Evolutionary conservation across 2,329 filamentous ascomycete species (phyloP).

Genomic region (Microcyclosporella mali): DNA sequence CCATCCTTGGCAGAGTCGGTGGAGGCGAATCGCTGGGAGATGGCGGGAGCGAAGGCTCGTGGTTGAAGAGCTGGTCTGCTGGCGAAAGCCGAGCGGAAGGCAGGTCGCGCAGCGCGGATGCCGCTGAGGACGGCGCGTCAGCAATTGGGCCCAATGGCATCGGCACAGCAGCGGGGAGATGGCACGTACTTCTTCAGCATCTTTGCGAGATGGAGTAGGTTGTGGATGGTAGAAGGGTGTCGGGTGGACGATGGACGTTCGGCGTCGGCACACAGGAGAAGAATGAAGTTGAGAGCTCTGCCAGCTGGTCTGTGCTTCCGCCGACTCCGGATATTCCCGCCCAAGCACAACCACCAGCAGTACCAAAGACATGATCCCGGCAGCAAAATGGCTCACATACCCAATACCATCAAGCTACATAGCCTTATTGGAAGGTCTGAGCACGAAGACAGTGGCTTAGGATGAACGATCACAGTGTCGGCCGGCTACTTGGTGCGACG

Average conservation of each 20-base stretch:
- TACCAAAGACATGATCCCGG: too few species aligned
- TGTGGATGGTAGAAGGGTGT: constrained; percentile 7
- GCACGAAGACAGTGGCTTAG: too few species aligned
- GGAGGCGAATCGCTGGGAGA: constrained; percentile 57
- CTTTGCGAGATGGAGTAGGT: constrained; percentile 56
- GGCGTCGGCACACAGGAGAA: too few species aligned
- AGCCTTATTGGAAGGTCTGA: too few species aligned
- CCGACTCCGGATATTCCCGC: too few species aligned
- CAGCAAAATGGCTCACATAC: too few species aligned
- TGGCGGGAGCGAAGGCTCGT: constrained; percentile 52
- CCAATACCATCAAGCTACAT: too few species aligned
- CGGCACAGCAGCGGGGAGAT: constrained; percentile 17
- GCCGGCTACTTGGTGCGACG: too few species aligned
- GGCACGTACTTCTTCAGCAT: constrained; percentile 75
- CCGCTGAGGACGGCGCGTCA: constrained; percentile 46
- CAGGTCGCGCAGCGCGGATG: constrained; percentile 58
- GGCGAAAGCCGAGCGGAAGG: constrained; percentile 53
- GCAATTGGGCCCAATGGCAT: constrained; percentile 32
- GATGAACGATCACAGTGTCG: too few species aligned
- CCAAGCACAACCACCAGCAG: too few species aligned
- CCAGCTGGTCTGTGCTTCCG: too few species aligned
- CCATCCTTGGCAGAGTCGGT: constrained; percentile 53
- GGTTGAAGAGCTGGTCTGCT: constrained; percentile 48
- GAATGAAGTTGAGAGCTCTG: constrained; percentile 5
- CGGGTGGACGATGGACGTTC: constrained; percentile 2